phyloP scores from a whole-genome alignment of 352 stramenopile species.

The Phytophthora pinifolia region DNA sequence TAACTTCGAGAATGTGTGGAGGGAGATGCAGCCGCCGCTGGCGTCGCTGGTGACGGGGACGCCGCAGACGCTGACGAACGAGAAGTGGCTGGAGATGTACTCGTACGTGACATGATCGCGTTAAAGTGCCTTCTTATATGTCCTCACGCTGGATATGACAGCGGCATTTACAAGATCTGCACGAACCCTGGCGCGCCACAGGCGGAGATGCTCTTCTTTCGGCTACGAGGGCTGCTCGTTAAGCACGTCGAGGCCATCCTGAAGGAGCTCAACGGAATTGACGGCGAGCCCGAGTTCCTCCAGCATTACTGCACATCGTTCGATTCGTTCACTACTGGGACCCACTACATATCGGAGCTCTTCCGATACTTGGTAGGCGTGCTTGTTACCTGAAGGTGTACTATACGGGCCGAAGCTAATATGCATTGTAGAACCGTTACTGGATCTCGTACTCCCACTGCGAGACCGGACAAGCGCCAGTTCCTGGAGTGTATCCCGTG shows the following conservation, averaged over 20 bases:
- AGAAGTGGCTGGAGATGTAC: conserved; percentile 89
- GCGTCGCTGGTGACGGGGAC: conserved; percentile 70
- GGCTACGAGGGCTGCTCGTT: conserved; percentile 66
- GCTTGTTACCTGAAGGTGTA: conserved; percentile 1
- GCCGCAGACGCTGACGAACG: conserved; percentile 69
- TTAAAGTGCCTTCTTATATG: neutral
- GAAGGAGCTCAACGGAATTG: conserved; percentile 54
- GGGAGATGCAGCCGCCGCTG: conserved; percentile 78
- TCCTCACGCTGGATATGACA: conserved; percentile 18
- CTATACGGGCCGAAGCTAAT: too few relatives aligned
- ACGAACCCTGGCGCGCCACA: conserved; percentile 80
- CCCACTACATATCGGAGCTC: conserved; percentile 80
- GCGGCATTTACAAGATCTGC: conserved; percentile 88
- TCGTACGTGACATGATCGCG: conserved; percentile 51
- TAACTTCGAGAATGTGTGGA: conserved; percentile 86
- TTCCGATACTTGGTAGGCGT: conserved; percentile 71
- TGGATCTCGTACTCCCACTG: conserved; percentile 89
- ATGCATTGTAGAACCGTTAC: conserved; percentile 86
- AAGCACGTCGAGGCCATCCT: conserved; percentile 67
- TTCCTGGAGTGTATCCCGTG: conserved; percentile 81
- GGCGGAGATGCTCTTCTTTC: conserved; percentile 83
- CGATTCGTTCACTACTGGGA: conserved; percentile 71
- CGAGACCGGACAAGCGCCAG: conserved; percentile 78
- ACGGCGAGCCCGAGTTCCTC: conserved; percentile 71
- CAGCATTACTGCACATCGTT: conserved; percentile 70